Evolutionary conservation across 75 land plant species (phyloP).

Genomic region (Pinus taeda): DNA sequence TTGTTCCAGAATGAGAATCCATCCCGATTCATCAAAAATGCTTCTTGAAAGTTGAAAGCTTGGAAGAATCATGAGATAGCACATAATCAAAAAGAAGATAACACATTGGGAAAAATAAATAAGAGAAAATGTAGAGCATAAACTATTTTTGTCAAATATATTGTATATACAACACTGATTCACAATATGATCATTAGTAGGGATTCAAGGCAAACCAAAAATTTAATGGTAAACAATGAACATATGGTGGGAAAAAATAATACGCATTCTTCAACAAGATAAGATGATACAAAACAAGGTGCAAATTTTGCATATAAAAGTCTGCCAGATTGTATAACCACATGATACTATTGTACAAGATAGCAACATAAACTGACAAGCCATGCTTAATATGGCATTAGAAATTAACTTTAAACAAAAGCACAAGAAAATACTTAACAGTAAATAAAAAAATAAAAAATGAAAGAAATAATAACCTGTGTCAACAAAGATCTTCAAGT

Average conservation of each 20-base stretch:
- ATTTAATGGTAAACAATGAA: not conserved
- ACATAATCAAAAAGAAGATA: too few relatives aligned
- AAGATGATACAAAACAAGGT: not conserved
- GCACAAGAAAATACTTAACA: not conserved
- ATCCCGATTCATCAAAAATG: too few relatives aligned
- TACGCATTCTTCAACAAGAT: not conserved
- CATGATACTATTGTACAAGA: not conserved
- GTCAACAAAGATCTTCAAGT: conserved; percentile 98
- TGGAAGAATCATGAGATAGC: too few relatives aligned
- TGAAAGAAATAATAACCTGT: conserved; percentile 54
- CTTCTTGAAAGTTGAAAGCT: too few relatives aligned
- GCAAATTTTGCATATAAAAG: not conserved
- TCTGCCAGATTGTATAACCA: not conserved
- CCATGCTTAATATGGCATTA: not conserved
- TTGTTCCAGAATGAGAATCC: too few relatives aligned
- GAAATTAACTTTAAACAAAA: not conserved
- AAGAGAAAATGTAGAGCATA: too few relatives aligned
- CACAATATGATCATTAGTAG: not conserved
- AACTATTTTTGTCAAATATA: too few relatives aligned
- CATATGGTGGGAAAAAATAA: not conserved
- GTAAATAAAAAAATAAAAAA: not conserved
- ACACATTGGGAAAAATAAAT: too few relatives aligned
- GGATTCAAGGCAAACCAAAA: not conserved
- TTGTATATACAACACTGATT: not conserved
- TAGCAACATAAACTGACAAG: not conserved